phyloP scores from a whole-genome alignment of 2,329 filamentous ascomycete species.

The Penicillium sp. region DNA sequence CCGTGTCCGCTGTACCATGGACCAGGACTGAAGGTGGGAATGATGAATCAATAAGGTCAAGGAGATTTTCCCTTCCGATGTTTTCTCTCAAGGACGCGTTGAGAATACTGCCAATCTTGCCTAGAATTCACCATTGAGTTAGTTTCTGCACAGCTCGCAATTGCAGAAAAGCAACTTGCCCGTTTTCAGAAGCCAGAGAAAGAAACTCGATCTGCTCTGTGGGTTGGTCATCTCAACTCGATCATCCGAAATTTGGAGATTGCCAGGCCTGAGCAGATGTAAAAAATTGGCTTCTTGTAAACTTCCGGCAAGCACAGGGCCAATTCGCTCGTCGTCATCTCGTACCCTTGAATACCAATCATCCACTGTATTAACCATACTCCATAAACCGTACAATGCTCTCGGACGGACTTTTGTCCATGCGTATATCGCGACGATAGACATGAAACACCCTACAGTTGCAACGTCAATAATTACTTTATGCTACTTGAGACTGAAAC shows the following conservation, averaged over 20 bases:
- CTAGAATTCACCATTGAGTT: background rate
- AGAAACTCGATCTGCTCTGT: background rate
- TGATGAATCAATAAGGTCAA: background rate
- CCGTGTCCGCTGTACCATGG: background rate
- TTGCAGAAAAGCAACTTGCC: background rate
- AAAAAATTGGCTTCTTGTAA: background rate
- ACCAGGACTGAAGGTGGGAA: background rate
- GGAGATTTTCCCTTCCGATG: background rate
- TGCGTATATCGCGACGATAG: background rate
- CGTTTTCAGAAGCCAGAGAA: background rate
- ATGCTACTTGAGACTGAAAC: background rate
- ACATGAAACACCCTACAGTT: background rate
- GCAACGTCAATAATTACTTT: background rate
- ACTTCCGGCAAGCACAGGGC: background rate
- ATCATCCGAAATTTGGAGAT: background rate
- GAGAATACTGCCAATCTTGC: background rate
- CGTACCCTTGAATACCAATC: background rate
- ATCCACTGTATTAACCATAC: background rate
- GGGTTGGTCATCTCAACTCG: background rate
- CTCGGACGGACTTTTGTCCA: background rate
- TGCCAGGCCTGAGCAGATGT: background rate
- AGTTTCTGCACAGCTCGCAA: background rate
- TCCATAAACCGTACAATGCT: background rate
- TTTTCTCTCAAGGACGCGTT: background rate
- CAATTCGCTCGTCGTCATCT: background rate